Percentiles rank a stretch among this genome's conserved stretches.
phyloP scores from a whole-genome alignment of 345 rosid genomes.

The Nasturtium officinale region DNA sequence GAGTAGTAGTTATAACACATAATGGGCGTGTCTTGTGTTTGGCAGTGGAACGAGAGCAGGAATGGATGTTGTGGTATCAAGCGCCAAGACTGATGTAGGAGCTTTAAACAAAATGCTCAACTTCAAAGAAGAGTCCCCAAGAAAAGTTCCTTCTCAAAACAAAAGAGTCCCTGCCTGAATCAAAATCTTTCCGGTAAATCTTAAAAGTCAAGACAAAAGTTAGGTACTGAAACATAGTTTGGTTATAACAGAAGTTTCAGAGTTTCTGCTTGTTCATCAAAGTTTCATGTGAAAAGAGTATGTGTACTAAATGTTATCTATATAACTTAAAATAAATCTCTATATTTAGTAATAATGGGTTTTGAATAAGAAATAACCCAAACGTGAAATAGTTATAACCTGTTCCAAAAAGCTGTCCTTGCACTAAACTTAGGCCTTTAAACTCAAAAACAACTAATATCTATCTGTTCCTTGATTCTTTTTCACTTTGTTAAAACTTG shows the following conservation, averaged over 20 bases:
- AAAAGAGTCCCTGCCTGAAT: conserved; percentile 51
- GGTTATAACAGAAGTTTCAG: conserved; percentile 11
- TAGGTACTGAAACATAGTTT: conserved; percentile 26
- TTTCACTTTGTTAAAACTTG: conserved; percentile 9
- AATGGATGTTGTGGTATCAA: conserved; percentile 90
- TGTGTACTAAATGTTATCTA: conserved; percentile 10
- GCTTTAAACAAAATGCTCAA: conserved; percentile 93
- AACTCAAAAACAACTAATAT: conserved; percentile 4
- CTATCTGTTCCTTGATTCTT: conserved; percentile 4
- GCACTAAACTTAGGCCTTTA: conserved; percentile 16
- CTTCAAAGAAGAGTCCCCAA: conserved; percentile 47
- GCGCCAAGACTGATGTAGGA: conserved; percentile 84
- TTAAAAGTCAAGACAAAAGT: conserved; percentile 2
- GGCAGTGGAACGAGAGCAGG: conserved; percentile 80
- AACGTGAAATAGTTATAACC: background rate
- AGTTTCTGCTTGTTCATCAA: conserved; percentile 10
- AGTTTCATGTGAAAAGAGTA: conserved; percentile 10
- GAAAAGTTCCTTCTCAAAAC: conserved; percentile 39
- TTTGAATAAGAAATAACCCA: conserved; percentile 1
- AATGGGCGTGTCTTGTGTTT: conserved; percentile 2
- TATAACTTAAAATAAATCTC: background rate
- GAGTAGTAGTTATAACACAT: conserved; percentile 6
- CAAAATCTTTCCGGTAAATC: background rate
- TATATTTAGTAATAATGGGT: conserved; percentile 23
- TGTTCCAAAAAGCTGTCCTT: conserved; percentile 7